Base-by-base conservation (phyloP, 768 basidiomycete genomes). In the Lactarius akahatsu region DNA sequence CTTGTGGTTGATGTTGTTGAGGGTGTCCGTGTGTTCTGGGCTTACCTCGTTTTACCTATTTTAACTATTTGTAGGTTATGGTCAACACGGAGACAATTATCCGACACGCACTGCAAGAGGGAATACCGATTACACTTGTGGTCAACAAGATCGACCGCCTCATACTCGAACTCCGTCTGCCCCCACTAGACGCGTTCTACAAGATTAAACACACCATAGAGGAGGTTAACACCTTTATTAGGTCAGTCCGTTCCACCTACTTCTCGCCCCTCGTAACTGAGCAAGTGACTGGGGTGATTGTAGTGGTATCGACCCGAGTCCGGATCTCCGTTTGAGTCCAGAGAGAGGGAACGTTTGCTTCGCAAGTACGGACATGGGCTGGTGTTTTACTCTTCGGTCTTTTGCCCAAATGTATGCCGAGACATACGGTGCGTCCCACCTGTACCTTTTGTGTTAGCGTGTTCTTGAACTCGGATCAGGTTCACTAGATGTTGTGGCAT, bases 141-240 rank as follows among this genome's bases (percentile, higher is more conserved):
- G 85, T 99, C 69, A 99, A 99, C 82, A 99, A 99, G 82, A 89
- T 99, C 73, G 97, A 99, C 78, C 85, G 97, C 63, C 85, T 99
- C 59, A 98, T 98, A 69, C 86, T 99, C 63, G 97, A 99, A 78
- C 82, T 99, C 64, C 88, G 97, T 56, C 88, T 99, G 74, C 96
- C 96, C 73, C 97, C 97, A 62, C 80, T 88, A 50, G 97, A 99
- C 73, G 97, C 97, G 0, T 99, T 93, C 80, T 98, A 96, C 80
- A 99, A 99, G 82, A 94, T 99, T 71, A 96, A 94, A 77, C 96
- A 98, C 75, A 98, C 96, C 2, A 96, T 99, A 63, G 97, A 99
- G 75, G 97, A 99, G 76, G 89, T 99, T 61, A 99, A 99, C 76
- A 92, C 89, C 1, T 90, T 96, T 76, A 98, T 99, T 74, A 90